Evolutionary conservation across 495 filamentous ascomycete species (phyloP).

Genomic region (Xylaria intraflava): DNA sequence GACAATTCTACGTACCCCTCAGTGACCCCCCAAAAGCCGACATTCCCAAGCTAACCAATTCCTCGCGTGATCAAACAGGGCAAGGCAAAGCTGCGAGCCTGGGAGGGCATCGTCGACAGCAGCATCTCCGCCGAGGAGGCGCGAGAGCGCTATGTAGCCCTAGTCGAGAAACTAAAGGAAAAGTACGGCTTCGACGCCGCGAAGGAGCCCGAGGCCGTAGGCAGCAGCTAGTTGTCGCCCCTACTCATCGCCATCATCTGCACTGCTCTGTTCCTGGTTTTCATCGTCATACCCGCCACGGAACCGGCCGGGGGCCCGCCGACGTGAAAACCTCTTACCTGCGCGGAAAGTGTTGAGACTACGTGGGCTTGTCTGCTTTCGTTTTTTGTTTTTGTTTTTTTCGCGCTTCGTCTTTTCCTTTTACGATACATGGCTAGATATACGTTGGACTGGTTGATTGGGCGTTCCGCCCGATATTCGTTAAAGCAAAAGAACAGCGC

Average conservation of each 20-base stretch:
- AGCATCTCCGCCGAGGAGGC: conserved; percentile 54
- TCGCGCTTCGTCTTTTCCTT: too few relatives aligned
- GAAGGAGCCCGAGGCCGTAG: conserved; percentile 45
- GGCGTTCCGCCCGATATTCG: too few relatives aligned
- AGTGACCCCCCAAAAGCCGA: background rate
- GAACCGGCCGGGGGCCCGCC: too few relatives aligned
- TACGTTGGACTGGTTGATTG: background rate
- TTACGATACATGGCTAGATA: background rate
- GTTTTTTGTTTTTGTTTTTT: background rate
- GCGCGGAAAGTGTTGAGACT: too few relatives aligned
- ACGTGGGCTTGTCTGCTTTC: background rate
- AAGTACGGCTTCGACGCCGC: conserved; percentile 55
- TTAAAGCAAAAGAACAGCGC: background rate
- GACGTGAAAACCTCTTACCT: too few relatives aligned
- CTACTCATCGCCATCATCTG: conserved; percentile 2
- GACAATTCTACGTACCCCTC: too few relatives aligned
- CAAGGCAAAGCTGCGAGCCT: conserved; percentile 73
- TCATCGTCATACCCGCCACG: background rate
- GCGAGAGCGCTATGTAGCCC: conserved; percentile 67
- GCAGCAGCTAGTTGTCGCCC: conserved; percentile 30
- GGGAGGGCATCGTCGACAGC: conserved; percentile 57
- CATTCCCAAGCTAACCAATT: background rate
- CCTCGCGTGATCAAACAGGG: conserved; percentile 39
- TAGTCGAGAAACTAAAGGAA: conserved; percentile 61
- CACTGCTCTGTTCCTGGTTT: background rate